Percentiles rank a stretch among this genome's conserved stretches.
Evolutionary conservation across 1,284 basidiomycete genomes (phyloP).

Genomic region (Naganishia sp.): DNA sequence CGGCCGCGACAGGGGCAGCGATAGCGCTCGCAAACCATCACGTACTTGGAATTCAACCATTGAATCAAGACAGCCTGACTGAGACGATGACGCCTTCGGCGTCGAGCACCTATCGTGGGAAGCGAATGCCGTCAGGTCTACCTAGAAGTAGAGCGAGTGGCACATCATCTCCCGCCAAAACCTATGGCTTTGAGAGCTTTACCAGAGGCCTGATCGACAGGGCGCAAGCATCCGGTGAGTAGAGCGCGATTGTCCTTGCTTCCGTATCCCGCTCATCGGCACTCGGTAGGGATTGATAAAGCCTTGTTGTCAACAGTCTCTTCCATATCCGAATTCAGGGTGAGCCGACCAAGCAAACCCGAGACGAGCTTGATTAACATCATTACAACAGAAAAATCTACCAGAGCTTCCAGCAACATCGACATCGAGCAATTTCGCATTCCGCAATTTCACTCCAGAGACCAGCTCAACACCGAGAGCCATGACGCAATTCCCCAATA

Average conservation of each 20-base stretch:
- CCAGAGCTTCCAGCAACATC: conserved; percentile 64
- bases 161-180: neutral
- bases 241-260: neutral
- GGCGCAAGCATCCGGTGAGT: conserved; percentile 51
- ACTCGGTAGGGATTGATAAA: conserved; percentile 43
- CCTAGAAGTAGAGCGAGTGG: neutral
- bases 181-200: conserved; percentile 36
- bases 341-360: conserved; percentile 32
- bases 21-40: conserved; percentile 78
- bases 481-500: conserved; percentile 5
- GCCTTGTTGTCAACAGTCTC: conserved; percentile 51
- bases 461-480: conserved; percentile 2
- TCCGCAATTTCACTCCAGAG: conserved; percentile 28
- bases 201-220: conserved; percentile 52
- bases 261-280: conserved; percentile 27
- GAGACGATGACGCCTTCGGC: conserved; percentile 5
- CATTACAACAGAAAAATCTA: conserved; percentile 66
- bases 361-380: neutral
- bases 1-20: conserved; percentile 69
- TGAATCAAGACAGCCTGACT: conserved; percentile 42
- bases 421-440: conserved; percentile 44
- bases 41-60: conserved; percentile 67
- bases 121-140: conserved; percentile 4
- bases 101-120: conserved; percentile 44
- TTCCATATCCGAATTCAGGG: conserved; percentile 50